Base-by-base conservation (phyloP, 2,329 filamentous ascomycete genomes). In the Didymella glomerata region DNA sequence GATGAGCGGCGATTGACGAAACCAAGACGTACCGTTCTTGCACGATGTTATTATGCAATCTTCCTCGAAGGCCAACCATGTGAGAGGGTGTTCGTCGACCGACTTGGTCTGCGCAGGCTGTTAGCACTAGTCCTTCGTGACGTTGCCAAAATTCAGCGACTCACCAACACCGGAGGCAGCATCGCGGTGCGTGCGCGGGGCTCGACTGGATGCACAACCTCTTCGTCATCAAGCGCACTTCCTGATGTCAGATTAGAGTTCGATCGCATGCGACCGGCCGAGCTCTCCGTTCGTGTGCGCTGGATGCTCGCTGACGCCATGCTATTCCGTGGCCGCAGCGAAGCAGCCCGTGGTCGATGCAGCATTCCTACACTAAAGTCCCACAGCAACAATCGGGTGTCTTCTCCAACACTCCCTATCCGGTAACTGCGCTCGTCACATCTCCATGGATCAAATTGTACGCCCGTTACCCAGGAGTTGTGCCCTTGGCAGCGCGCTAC, bases 321-420 rank as follows among this genome's bases (percentile, higher is more conserved):
- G 65, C 83, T 85, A 32, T 78, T 81, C 62, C 83, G 79, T 51
- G 90, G 85, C 60, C 85, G 80, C 42, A 85, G 82, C 11, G 84
- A 86, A 45, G 82, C 79, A 67, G 87, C 89, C 79, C 94, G 94
- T 20, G 95, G 94, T 60, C 93, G 86, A 77, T 96, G 91, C 69
- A 99, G 83, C 94, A 98, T 98, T 68, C 93, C 93, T 41, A 97
- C 92, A 66, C 90, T 97, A 76, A 99, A 99, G 80, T 99, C 95
- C 95, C 95, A 99, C 13, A 99, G 82, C 59, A 97, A 86, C 18
- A 99, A 81, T 57, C 93, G 85, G 69, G 93, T 92, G 75, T 99
- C 95, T 74, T 98, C 94, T 14, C 94, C 95, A 0, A 99, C 94
- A 70, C 92, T 97, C 28, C 95, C 95, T 70, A 99, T 97, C 1